Conservation (phyloP, 345 rosid species). For the Moricandia arvensis region DNA sequence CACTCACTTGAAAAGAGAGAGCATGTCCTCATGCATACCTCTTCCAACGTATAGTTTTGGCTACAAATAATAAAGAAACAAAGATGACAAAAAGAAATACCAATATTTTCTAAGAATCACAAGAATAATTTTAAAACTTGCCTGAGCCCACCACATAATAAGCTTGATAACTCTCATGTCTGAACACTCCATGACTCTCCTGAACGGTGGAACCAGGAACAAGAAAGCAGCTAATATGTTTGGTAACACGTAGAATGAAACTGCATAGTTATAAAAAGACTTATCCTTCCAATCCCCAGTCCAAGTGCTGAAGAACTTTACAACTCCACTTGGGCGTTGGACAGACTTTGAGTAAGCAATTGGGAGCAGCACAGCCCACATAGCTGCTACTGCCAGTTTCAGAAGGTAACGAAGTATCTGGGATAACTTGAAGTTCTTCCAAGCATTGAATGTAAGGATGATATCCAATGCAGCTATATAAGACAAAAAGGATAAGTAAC, state of each 20-base stretch:
- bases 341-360: conserved; percentile 74
- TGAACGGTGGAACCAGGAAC: conserved; percentile 71
- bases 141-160: conserved; percentile 99
- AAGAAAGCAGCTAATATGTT: conserved; percentile 66
- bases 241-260: conserved; percentile 75
- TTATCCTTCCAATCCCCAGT: conserved; percentile 60
- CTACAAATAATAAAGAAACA: conserved; percentile 43
- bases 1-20: conserved; percentile 81
- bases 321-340: conserved; percentile 70
- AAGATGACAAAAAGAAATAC: not conserved
- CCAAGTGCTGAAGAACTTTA: conserved; percentile 68
- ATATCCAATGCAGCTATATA: conserved; percentile 75
- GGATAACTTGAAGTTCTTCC: conserved; percentile 73
- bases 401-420: conserved; percentile 77
- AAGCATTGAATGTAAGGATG: conserved; percentile 75
- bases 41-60: conserved; percentile 95
- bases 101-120: not conserved
- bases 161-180: conserved; percentile 64
- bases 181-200: conserved; percentile 81
- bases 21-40: conserved; percentile 90
- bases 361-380: conserved; percentile 85
- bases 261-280: conserved; percentile 62
- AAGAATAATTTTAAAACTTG: conserved; percentile 38
- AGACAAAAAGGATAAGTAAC: no score
- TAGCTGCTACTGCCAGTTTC: conserved; percentile 74